phyloP scores from a whole-genome alignment of 257 asterid genomes.

The Petrea volubilis region DNA sequence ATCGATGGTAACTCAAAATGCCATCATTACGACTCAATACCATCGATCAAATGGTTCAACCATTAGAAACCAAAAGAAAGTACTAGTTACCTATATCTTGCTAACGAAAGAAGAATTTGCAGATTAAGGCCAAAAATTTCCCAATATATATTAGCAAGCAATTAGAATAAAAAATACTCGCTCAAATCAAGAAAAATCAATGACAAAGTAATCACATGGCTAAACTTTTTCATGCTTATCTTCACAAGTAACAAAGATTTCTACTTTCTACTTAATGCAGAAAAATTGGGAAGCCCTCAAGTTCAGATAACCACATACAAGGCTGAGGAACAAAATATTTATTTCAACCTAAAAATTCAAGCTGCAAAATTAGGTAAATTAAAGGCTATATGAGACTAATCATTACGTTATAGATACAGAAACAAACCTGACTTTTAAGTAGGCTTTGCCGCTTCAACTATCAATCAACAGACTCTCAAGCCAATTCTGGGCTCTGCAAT shows the following conservation, averaged over 20 bases:
- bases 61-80: neutral
- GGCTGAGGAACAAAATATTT: neutral
- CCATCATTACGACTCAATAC: neutral
- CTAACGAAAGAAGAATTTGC: neutral
- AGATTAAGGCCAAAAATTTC: neutral
- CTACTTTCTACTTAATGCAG: neutral
- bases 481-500: too few species aligned
- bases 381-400: neutral
- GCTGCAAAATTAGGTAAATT: neutral
- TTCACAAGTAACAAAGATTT: neutral
- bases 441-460: conserved; percentile 13
- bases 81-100: neutral
- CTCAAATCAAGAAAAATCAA: neutral
- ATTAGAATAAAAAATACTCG: neutral
- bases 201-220: conserved; percentile 13
- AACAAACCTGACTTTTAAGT: conserved; percentile 26
- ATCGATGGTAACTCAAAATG: too few species aligned
- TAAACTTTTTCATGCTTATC: neutral
- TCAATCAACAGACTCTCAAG: neutral
- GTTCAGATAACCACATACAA: neutral
- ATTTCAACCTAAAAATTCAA: neutral
- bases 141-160: neutral
- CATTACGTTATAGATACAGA: neutral
- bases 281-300: neutral
- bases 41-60: neutral